Evolutionary conservation across 768 basidiomycete species (phyloP).

Genomic region (Kwoniella newhampshirensis): DNA sequence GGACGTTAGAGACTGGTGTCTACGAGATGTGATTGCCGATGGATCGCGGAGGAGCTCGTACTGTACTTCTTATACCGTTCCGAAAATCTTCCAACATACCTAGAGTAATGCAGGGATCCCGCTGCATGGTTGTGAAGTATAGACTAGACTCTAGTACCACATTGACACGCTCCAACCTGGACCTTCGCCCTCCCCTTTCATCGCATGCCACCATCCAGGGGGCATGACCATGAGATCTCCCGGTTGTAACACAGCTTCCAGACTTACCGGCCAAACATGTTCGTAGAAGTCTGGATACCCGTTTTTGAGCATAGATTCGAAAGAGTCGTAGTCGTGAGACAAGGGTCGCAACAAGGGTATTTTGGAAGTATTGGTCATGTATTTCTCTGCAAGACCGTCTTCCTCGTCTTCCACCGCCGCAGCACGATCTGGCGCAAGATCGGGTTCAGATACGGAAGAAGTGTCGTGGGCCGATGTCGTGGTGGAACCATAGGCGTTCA

Average conservation of each 20-base stretch:
- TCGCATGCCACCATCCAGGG: slow-evolving; percentile 60
- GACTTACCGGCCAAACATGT: slow-evolving; percentile 63
- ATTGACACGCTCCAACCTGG: slow-evolving; percentile 51
- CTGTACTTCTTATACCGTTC: background rate
- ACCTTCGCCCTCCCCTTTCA: slow-evolving; percentile 46
- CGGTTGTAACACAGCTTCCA: slow-evolving; percentile 65
- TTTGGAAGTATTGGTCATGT: slow-evolving; percentile 76
- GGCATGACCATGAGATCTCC: slow-evolving; percentile 90
- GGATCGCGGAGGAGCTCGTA: too few relatives aligned
- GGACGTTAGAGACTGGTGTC: background rate
- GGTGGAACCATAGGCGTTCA: slow-evolving; percentile 62
- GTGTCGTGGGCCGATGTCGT: too few relatives aligned
- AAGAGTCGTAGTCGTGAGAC: slow-evolving; percentile 2
- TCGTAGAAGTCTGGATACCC: slow-evolving; percentile 61
- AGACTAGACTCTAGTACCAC: slow-evolving; percentile 38
- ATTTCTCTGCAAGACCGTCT: slow-evolving; percentile 45
- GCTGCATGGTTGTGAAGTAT: background rate
- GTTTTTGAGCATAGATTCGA: background rate
- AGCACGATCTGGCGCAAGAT: too few relatives aligned
- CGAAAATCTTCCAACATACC: slow-evolving; percentile 1
- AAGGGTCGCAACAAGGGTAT: slow-evolving; percentile 69
- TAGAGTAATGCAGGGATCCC: background rate
- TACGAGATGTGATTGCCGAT: background rate
- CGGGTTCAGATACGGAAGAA: background rate
- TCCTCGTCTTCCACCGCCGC: slow-evolving; percentile 7